Conservation (phyloP, 768 basidiomycete species). For the Candolleomyces aberdarensis region DNA sequence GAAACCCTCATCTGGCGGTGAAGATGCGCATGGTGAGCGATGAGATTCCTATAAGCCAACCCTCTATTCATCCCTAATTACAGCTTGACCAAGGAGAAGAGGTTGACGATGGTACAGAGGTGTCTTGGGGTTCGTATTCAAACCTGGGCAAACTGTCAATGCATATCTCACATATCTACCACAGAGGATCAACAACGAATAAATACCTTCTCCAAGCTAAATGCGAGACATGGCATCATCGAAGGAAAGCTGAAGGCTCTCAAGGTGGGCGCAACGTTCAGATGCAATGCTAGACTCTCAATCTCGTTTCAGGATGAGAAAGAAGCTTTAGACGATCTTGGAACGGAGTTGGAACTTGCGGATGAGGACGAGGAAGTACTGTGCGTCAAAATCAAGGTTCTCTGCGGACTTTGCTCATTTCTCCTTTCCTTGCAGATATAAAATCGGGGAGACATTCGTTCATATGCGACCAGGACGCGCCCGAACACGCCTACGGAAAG, state of each 20-base stretch:
- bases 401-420: not conserved
- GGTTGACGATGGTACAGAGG: constrained; percentile 68
- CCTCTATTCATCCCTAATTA: constrained; percentile 2
- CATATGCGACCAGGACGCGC: constrained; percentile 73
- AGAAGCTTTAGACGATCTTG: constrained; percentile 88
- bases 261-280: constrained; percentile 48
- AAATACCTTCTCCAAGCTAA: constrained; percentile 89
- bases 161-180: too few species aligned
- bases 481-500: constrained; percentile 65
- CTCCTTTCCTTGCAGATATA: constrained; percentile 54
- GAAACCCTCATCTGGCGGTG: not conserved
- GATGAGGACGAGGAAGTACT: constrained; percentile 81
- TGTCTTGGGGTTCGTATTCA: constrained; percentile 70
- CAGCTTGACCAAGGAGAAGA: constrained; percentile 79
- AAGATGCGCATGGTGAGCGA: constrained; percentile 11
- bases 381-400: constrained; percentile 37
- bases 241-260: constrained; percentile 70
- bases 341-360: constrained; percentile 82
- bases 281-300: not conserved
- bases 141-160: too few species aligned
- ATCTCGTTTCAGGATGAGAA: constrained; percentile 73
- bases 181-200: constrained; percentile 87
- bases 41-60: not conserved
- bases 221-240: constrained; percentile 68
- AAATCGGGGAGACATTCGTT: constrained; percentile 85